Base-by-base conservation (phyloP, 345 rosid genomes). In the Noccaea caerulescens region DNA sequence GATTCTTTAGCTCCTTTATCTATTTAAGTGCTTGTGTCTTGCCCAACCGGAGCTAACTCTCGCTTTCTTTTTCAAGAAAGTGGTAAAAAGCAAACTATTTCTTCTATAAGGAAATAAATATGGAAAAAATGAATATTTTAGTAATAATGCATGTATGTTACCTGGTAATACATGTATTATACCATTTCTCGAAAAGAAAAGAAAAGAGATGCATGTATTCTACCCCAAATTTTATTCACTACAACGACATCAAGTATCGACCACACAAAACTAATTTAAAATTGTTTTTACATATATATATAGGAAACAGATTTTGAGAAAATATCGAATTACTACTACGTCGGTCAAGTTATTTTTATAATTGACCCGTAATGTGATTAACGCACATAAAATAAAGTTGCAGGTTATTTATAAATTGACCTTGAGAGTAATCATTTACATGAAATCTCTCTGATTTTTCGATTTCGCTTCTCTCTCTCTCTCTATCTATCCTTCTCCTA, bases 401-500 rank as follows among this genome's bases (percentile, higher is more conserved):
- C 47, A 72, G 56, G 11, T 54, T 60, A 7, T 39, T 61, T 59
- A 74, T 68, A 68, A 36, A 75, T 52, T 75, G 73, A 75, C 78
- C 47, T 7, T 11, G 9, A 0, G 34, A 42, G 72, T 68, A 75
- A 75, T 68, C 73, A 68, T 68, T 75, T 60, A 63, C 69, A 68
- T 68, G 78, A 68, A 68, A 55, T 68, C 73, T 61, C 69, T 68
- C 69, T 61, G 63, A 63, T 69, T 39, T 12, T 37, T 49, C 63
- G 69, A 68, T 70, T 78, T 71, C 45, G 30, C 38, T 25, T 34
- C 51, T 55, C 58, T 58, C 23, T 60, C 47, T 53, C 60, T 58
- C 44, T 69, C 13, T 43, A 57, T 59, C 32, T 64, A 34, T 60
- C 43, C 50, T 37, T 63, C 80, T 61, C 42, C 49, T 66, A 56